Evolutionary conservation across 306 rosid genomes (phyloP).

Genomic region (Pyrus bretschneideri): DNA sequence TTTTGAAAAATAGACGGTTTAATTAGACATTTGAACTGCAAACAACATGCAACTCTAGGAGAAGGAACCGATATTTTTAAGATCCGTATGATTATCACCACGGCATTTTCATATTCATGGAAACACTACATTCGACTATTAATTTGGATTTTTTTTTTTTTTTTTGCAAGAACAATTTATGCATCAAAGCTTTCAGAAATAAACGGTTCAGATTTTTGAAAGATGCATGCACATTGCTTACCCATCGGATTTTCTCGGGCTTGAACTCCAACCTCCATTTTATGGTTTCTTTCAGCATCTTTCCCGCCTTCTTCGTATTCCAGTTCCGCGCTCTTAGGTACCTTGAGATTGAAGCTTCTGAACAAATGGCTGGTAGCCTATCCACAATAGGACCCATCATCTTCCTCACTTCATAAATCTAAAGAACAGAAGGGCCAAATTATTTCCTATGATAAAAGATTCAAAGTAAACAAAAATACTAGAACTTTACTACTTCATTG

Average conservation of each 20-base stretch:
- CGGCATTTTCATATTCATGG: neutral
- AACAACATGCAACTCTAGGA: neutral
- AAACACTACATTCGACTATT: neutral
- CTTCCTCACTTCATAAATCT: constrained; percentile 54
- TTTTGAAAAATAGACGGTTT: neutral
- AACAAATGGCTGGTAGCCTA: constrained; percentile 44
- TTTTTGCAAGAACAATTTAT: neutral
- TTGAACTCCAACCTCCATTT: constrained; percentile 71
- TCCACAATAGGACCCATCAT: constrained; percentile 59
- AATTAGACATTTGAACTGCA: neutral
- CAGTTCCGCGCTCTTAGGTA: constrained; percentile 65
- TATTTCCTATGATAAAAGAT: neutral
- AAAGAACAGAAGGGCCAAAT: constrained; percentile 5
- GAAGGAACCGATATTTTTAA: neutral
- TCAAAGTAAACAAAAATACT: neutral
- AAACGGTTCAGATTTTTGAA: too few relatives aligned
- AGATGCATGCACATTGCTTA: constrained; percentile 4
- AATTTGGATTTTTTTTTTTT: neutral
- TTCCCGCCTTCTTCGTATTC: constrained; percentile 52
- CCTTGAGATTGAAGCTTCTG: constrained; percentile 54
- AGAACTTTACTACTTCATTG: neutral
- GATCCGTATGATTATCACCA: neutral
- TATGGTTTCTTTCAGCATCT: constrained; percentile 54
- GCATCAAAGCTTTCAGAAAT: neutral
- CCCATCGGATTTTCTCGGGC: constrained; percentile 76